Evolutionary conservation across 2,329 filamentous ascomycete genomes (phyloP).

Genomic region (Trichophyton verrucosum): DNA sequence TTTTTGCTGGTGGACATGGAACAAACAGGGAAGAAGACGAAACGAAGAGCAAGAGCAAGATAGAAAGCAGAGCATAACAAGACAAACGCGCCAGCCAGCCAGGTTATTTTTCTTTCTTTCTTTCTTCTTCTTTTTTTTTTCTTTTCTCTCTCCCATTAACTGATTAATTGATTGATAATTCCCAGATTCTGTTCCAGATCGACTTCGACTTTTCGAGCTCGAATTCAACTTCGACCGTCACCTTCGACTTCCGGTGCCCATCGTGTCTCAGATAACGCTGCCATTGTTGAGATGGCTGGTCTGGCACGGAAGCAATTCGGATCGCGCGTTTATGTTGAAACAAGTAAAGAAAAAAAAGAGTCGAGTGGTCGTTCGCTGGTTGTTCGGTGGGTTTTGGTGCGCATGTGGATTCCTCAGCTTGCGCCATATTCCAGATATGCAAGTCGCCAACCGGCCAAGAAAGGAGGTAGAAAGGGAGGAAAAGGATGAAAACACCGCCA

Average conservation of each 20-base stretch:
- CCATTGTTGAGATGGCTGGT: not conserved
- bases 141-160: no score
- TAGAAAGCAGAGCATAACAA: not conserved
- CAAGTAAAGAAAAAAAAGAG: not conserved
- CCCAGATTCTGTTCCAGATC: not conserved
- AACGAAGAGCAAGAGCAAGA: not conserved
- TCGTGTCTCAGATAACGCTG: not conserved
- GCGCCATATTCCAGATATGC: slow-evolving; percentile 5
- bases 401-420: not conserved
- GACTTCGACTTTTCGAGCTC: not conserved
- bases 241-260: not conserved
- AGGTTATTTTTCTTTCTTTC: no score
- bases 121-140: no score
- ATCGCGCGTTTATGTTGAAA: no score
- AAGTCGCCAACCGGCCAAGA: not conserved
- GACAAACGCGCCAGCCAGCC: not conserved
- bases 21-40: not conserved
- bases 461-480: not conserved
- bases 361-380: not conserved
- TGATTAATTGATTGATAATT: not conserved
- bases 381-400: not conserved
- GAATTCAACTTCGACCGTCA: not conserved
- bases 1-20: not conserved
- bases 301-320: not conserved
- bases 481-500: not conserved